Base-by-base conservation (phyloP, 805 yeast genomes). In the Starmerella sp. region DNA sequence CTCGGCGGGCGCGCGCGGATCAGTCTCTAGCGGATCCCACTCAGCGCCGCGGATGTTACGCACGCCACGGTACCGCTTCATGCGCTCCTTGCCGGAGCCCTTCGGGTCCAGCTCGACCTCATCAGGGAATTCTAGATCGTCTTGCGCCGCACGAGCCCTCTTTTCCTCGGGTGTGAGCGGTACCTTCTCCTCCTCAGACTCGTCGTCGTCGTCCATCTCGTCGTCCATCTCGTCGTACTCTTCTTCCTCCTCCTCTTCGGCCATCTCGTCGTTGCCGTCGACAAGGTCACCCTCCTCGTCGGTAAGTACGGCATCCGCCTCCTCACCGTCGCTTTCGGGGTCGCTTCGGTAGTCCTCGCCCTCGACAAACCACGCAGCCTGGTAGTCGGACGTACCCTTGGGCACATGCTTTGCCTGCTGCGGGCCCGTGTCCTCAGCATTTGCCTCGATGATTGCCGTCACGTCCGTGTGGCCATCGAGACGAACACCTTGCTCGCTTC, bases 61-160 rank as follows among this genome's bases (percentile, higher is more conserved):
- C 60, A 90, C 77, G 57, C 97, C 97, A 69, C 97, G 78, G 70
- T 88, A 91, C 58, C 89, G 79, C 34, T 75, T 70, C 55, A 93
- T 75, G 60, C 87, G 77, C 59, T 89, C 88, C 63, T 77, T 78
- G 9, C 86, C 97, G 5, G 84, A 77, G 60, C 79, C 90, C 6
- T 69, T 66, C 34, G 97, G 97, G 47, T 76, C 77, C 44, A 93
- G 72, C 68, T 93, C 97, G 54, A 91, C 71, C 71, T 93, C 98
- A 70, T 93, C 99, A 0, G 97, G 97, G 75, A 89, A 93, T 63
- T 90, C 96, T 37, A 80, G 76, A 67, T 88, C 97, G 54, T 90
- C 97, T 57, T 78, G 78, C 61, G 82, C 96, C 41, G 75, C 75
- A 62, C 30, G 46, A n/a, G 80, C 81, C 67, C 87, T 96, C 63